Conservation (phyloP, 164 flowering plant species). For the Magnolia sinica region DNA sequence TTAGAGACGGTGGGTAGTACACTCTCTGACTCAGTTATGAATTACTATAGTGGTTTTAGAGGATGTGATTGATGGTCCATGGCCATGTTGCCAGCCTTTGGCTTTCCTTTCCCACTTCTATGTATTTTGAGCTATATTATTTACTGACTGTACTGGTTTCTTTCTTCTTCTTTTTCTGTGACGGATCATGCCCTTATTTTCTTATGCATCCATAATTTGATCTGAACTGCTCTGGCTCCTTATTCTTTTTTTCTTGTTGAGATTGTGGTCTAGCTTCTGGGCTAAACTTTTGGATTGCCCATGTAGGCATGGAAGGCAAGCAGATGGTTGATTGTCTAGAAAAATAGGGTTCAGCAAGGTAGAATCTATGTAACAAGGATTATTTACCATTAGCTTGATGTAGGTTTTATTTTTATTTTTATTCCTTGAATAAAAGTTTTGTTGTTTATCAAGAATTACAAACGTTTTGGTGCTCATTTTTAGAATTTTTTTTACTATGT, state of each 20-base stretch:
- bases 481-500: too few species aligned
- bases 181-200: too few species aligned
- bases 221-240: background rate
- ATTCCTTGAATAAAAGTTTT: background rate
- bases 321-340: background rate
- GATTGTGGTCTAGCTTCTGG: background rate
- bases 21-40: background rate
- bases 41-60: background rate
- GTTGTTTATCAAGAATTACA: too few species aligned
- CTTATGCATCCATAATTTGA: background rate
- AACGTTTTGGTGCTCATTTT: too few species aligned
- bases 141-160: background rate
- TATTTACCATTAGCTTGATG: background rate
- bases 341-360: background rate
- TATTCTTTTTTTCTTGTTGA: background rate
- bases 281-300: background rate
- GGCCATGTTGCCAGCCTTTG: background rate
- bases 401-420: background rate
- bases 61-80: background rate
- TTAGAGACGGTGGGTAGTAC: slow-evolving; percentile 69
- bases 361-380: background rate
- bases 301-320: background rate
- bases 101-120: background rate
- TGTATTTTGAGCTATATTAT: background rate
- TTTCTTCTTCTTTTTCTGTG: background rate